Evolutionary conservation across 495 filamentous ascomycete species (phyloP).

Genomic region (Lasiosphaeria ovina): DNA sequence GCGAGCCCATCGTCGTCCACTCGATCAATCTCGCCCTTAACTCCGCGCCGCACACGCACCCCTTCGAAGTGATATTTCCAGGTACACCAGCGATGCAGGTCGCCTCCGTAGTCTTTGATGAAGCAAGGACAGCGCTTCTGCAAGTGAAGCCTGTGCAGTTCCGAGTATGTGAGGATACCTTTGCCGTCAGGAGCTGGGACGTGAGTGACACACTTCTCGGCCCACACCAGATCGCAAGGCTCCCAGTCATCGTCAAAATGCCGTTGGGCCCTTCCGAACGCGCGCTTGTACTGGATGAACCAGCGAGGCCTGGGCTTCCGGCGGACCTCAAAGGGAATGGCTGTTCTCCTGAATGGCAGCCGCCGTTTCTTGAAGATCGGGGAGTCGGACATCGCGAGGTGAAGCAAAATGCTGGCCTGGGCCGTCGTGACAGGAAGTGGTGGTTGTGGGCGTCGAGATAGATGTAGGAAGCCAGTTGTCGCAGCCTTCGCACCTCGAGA

Average conservation of each 20-base stretch:
- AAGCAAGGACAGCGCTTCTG: slow-evolving; percentile 13
- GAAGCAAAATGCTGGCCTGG: too few relatives aligned
- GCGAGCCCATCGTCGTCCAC: slow-evolving; percentile 10
- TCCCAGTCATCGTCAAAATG: slow-evolving; percentile 9
- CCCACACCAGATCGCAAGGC: slow-evolving; percentile 11
- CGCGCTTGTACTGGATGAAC: slow-evolving; percentile 11
- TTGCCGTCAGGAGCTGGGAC: slow-evolving; percentile 8
- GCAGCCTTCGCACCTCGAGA: slow-evolving; percentile 1
- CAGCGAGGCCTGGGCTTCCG: slow-evolving; percentile 8
- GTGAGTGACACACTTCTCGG: slow-evolving; percentile 5
- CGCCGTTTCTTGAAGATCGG: slow-evolving; percentile 9
- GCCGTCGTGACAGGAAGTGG: slow-evolving; percentile 3
- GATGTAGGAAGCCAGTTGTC: not conserved
- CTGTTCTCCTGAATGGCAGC: slow-evolving; percentile 9
- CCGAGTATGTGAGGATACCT: slow-evolving; percentile 9
- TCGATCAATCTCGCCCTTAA: slow-evolving; percentile 12
- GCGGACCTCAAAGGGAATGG: slow-evolving; percentile 5
- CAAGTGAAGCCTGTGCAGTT: slow-evolving; percentile 13
- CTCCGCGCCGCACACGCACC: slow-evolving; percentile 6
- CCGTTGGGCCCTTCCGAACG: slow-evolving; percentile 4
- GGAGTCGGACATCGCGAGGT: too few relatives aligned
- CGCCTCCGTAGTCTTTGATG: slow-evolving; percentile 14
- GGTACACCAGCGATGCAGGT: slow-evolving; percentile 12
- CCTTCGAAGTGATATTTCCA: slow-evolving; percentile 15
- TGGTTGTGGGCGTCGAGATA: slow-evolving; percentile 6